Evolutionary conservation across 441 rosid genomes (phyloP), one percentile per base, ranked within the genome.

Genomic region (Viola pubescens): DNA sequence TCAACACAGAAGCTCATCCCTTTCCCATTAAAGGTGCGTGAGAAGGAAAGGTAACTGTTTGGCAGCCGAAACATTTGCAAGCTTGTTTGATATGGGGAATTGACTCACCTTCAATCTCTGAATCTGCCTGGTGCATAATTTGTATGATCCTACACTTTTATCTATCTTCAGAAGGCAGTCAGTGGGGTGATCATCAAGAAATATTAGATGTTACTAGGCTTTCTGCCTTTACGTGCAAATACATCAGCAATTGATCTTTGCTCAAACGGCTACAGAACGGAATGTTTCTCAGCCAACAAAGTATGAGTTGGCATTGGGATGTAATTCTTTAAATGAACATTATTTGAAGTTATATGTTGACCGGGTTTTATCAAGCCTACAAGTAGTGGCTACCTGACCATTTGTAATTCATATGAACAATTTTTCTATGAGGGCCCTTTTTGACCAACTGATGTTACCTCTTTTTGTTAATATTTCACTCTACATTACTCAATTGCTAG

Each of bases 1-100:
- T 86, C 65, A 90, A 94, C 82, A 71, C 99, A 56, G 97, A 89
- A 82, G 96, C 94, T 75, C 99, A 94, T 72, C 89, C 95, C 60
- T 60, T 90, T 52, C 97, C 99, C 9, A 80, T 86, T 63, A 76
- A 67, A 68, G 72, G 69, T 58, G 58, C 42, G 42, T 73, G 68
- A 70, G 68, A 42, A 42, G 45, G 61, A 60, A 47, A 54, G 51
- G 48, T 47, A 52, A 19, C 42, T 64, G 41, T 43, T 16, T 48
- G 50, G 37, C 62, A 51, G 48, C 48, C 37, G 40, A 56, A 64
- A 47, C 55, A 52, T 62, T 46, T 55, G 44, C 16, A 51, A 54
- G 49, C 69, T 64, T 34, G 50, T 63, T 16, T 51, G 43, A 59
- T 3, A 54, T 41, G 51, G 54, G 49, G 50, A 41, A 12, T 34